Evolutionary conservation across 2,329 filamentous ascomycete species (phyloP).

Genomic region (Penicillium sp.): DNA sequence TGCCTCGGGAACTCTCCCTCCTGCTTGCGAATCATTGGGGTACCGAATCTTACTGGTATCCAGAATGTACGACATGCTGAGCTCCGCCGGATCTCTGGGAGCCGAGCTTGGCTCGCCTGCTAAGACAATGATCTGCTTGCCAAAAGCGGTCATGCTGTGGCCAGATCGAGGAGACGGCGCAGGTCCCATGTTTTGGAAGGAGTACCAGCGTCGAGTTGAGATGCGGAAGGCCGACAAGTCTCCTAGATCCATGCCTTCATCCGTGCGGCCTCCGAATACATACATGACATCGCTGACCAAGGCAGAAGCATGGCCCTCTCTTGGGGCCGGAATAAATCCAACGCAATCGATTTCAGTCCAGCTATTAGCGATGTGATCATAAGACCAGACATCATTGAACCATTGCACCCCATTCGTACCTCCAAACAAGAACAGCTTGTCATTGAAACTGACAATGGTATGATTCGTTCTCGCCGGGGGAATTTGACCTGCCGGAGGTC

Average conservation of each 20-base stretch:
- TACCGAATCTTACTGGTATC: conserved; percentile 97
- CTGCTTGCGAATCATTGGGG: conserved; percentile 66
- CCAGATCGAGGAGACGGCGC: conserved; percentile 91
- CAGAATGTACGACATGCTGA: conserved; percentile 85
- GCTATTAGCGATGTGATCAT: conserved; percentile 75
- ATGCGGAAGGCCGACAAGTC: conserved; percentile 86
- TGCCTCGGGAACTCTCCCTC: conserved; percentile 41
- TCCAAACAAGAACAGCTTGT: conserved; percentile 95
- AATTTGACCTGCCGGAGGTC: conserved; percentile 61
- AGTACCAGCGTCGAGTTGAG: conserved; percentile 90
- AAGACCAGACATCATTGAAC: conserved; percentile 99
- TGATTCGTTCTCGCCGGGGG: conserved; percentile 94
- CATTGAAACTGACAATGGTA: conserved; percentile 84
- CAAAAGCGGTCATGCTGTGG: conserved; percentile 95
- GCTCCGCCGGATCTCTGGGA: conserved; percentile 73
- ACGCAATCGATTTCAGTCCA: conserved; percentile 95
- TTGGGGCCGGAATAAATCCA: conserved; percentile 89
- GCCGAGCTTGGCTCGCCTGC: conserved; percentile 93
- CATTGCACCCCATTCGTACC: conserved; percentile 93
- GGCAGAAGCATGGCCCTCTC: conserved; percentile 91
- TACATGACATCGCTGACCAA: conserved; percentile 99
- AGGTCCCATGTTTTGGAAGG: conserved; percentile 98
- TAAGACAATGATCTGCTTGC: conserved; percentile 87
- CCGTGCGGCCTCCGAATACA: conserved; percentile 92
- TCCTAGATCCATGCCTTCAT: conserved; percentile 87